phyloP scores from a whole-genome alignment of 768 basidiomycete species.

The Mrakia hoshinonis region DNA sequence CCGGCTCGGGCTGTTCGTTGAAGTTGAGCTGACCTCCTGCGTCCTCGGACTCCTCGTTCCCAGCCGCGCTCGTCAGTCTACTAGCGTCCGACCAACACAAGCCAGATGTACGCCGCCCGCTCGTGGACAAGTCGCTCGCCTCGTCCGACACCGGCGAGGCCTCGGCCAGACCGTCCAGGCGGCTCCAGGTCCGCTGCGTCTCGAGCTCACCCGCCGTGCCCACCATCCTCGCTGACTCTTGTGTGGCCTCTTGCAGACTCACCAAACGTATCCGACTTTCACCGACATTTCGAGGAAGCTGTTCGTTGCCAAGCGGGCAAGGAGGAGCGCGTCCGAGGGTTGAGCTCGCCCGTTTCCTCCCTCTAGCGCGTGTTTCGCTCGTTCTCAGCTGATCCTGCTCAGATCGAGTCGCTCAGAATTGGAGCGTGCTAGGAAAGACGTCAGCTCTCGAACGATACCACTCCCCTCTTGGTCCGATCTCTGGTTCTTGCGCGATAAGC shows the following conservation, averaged over 20 bases:
- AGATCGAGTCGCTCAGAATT: no score
- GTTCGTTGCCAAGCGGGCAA: conserved; percentile 85
- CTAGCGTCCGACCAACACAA: conserved; percentile 63
- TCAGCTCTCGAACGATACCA: no score
- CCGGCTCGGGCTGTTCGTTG: not conserved
- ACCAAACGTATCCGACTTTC: conserved; percentile 87
- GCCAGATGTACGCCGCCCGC: conserved; percentile 83
- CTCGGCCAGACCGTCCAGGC: conserved; percentile 94
- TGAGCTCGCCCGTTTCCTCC: no score
- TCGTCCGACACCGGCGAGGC: conserved; percentile 94
- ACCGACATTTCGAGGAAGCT: conserved; percentile 93
- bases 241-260: conserved; percentile 50
- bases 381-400: no score
- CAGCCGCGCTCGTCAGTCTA: not conserved
- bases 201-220: not conserved
- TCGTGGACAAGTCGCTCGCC: conserved; percentile 84
- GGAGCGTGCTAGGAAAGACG: no score
- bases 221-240: not conserved
- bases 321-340: no score
- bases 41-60: no score
- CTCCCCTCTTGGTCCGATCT: no score
- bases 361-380: no score
- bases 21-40: not conserved
- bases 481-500: no score
- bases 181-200: conserved; percentile 62